phyloP scores from a whole-genome alignment of 495 filamentous ascomycete species.

The Neurospora discreta region DNA sequence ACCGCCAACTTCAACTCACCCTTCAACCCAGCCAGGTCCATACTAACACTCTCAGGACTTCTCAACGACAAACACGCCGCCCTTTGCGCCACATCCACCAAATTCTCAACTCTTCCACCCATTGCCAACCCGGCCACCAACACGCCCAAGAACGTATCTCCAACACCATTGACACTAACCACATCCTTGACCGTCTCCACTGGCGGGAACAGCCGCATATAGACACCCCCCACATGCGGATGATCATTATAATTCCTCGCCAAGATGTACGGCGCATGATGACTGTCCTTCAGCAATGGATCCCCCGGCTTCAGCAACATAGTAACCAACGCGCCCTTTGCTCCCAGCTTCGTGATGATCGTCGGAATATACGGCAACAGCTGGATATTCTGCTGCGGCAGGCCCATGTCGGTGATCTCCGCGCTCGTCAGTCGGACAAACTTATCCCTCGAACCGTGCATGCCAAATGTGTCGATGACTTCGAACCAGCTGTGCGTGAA shows the following conservation, averaged over 20 bases:
- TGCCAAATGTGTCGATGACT: constrained; percentile 64
- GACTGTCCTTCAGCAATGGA: constrained; percentile 46
- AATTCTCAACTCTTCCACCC: constrained; percentile 35
- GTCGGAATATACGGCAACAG: constrained; percentile 79
- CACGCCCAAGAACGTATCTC: constrained; percentile 84
- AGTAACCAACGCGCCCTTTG: constrained; percentile 67
- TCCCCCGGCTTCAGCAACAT: constrained; percentile 56
- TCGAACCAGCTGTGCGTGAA: constrained; percentile 71
- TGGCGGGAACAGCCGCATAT: constrained; percentile 69
- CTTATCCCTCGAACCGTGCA: constrained; percentile 44
- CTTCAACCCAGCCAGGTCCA: constrained; percentile 27
- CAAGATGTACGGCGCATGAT: constrained; percentile 57
- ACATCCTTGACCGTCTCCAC: constrained; percentile 56
- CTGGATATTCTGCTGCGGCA: constrained; percentile 71
- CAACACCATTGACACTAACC: constrained; percentile 86
- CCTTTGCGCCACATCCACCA: constrained; percentile 54
- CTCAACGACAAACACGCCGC: constrained; percentile 67
- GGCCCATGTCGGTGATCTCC: constrained; percentile 61
- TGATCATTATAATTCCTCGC: constrained; percentile 41
- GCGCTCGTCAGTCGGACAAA: constrained; percentile 50
- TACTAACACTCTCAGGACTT: constrained; percentile 59
- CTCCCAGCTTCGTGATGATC: constrained; percentile 75
- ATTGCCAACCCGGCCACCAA: constrained; percentile 53
- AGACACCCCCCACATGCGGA: constrained; percentile 61
- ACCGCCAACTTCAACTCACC: constrained; percentile 17